Evolutionary conservation across 371 early-diverging fungal species (phyloP).

Genomic region (Synchytrium microbalum): DNA sequence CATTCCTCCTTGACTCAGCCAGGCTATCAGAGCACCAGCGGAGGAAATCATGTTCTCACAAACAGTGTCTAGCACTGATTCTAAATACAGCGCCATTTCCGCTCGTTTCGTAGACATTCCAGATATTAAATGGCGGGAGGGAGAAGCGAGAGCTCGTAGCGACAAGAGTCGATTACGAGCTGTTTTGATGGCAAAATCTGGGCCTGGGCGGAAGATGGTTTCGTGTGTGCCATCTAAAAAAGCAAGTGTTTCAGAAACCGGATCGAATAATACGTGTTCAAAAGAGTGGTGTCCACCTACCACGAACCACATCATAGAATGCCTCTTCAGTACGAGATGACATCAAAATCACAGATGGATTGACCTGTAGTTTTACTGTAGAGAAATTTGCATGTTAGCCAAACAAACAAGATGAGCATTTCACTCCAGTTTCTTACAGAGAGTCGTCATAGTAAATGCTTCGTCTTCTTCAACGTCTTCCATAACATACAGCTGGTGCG

Average conservation of each 20-base stretch:
- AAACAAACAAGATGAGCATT: neutral
- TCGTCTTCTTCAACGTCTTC: constrained; percentile 44
- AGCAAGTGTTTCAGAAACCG: constrained; percentile 1
- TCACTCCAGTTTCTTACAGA: constrained; percentile 22
- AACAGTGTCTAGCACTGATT: neutral
- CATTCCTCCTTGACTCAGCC: neutral
- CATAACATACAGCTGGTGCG: constrained; percentile 37
- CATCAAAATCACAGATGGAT: constrained; percentile 32
- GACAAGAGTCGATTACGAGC: neutral
- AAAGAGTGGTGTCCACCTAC: neutral
- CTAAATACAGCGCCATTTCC: neutral
- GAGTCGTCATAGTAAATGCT: constrained; percentile 26
- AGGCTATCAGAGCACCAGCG: constrained; percentile 22
- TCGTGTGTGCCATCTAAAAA: constrained; percentile 2
- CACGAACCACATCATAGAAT: constrained; percentile 12
- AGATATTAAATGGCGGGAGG: neutral
- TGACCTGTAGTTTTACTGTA: constrained; percentile 25
- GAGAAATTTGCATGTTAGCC: neutral
- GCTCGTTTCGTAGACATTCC: neutral
- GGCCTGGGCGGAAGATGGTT: constrained; percentile 3
- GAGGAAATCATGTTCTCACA: neutral
- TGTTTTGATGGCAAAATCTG: neutral
- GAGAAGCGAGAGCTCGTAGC: neutral
- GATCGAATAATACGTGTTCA: neutral
- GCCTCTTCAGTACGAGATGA: constrained; percentile 31